A percentile compares a stretch with the other conserved stretches of the same genome.
Conservation (phyloP, 768 basidiomycete genomes). For the Hygrocybe coccinea region DNA sequence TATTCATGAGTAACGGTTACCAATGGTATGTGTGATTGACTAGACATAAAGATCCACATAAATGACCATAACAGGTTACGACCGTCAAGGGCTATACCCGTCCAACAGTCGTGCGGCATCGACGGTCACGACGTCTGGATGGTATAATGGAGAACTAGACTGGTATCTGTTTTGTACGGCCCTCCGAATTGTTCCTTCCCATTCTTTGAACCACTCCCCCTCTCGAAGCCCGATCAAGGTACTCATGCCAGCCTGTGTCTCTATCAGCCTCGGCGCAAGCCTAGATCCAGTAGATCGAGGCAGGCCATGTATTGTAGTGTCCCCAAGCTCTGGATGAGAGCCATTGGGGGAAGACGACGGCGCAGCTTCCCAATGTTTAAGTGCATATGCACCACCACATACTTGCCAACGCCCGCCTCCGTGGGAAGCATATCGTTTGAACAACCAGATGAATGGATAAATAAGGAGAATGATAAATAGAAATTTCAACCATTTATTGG, state of each 20-base stretch:
- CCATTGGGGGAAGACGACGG: background rate
- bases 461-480: slow-evolving; percentile 64
- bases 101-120: background rate
- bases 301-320: background rate
- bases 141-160: slow-evolving; percentile 33
- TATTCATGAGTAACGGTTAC: background rate
- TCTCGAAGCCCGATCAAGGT: slow-evolving; percentile 58
- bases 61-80: background rate
- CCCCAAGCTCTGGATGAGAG: background rate
- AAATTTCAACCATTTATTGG: slow-evolving; percentile 66
- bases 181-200: slow-evolving; percentile 65
- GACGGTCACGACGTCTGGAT: background rate
- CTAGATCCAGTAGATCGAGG: slow-evolving; percentile 2
- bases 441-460: slow-evolving; percentile 80
- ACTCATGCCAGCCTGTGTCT: slow-evolving; percentile 33
- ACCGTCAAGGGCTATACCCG: background rate
- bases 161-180: slow-evolving; percentile 48
- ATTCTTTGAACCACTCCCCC: slow-evolving; percentile 73
- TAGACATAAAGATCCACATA: background rate
- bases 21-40: background rate
- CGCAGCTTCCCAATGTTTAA: slow-evolving; percentile 48
- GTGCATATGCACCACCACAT: slow-evolving; percentile 70
- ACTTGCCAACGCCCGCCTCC: slow-evolving; percentile 77
- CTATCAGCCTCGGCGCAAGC: slow-evolving; percentile 23
- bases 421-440: slow-evolving; percentile 56